These are phyloP conservation scores for Naganishia vishniacii DNA, from an alignment of 768 basidiomycete species.

Conservation along the genomic window DNA sequence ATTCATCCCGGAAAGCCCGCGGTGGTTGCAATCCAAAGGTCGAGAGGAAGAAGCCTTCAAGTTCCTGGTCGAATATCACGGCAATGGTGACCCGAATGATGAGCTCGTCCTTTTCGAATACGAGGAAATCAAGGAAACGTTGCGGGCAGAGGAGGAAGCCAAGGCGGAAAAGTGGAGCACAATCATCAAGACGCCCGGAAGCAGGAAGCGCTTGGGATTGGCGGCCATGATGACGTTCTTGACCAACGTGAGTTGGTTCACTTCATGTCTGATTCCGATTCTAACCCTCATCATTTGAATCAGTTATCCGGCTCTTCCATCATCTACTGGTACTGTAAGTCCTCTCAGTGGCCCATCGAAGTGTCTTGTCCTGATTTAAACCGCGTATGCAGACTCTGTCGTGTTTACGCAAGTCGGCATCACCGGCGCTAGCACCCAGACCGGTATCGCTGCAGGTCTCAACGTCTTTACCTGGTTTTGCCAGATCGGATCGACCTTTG, in stretches of 20 bases:
- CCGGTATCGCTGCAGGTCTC: conserved; percentile 49
- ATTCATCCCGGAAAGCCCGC: conserved; percentile 49
- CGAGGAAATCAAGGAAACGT: conserved; percentile 48
- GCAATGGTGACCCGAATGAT: conserved; percentile 47
- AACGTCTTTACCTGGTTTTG: conserved; percentile 46
- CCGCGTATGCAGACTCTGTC: conserved; percentile 33
- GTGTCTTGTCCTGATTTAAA: background rate
- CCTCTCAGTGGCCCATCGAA: background rate
- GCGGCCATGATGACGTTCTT: conserved; percentile 47
- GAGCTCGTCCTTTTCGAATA: conserved; percentile 49
- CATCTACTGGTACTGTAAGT: conserved; percentile 47
- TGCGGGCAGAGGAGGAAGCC: conserved; percentile 41
- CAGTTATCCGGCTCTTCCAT: conserved; percentile 40
- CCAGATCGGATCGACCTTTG: conserved; percentile 43
- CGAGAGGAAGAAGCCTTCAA: conserved; percentile 44
- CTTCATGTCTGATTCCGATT: conserved; percentile 21
- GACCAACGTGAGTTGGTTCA: conserved; percentile 34
- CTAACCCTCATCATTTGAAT: conserved; percentile 19
- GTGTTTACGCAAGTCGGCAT: conserved; percentile 48
- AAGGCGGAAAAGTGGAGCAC: conserved; percentile 47
- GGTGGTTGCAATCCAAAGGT: conserved; percentile 46
- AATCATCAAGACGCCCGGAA: conserved; percentile 40
- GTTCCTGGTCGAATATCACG: conserved; percentile 49
- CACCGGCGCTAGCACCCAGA: conserved; percentile 47
- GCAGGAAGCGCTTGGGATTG: conserved; percentile 43